phyloP scores from a whole-genome alignment of 305 asterid species.

The Fraxinus sp. region DNA sequence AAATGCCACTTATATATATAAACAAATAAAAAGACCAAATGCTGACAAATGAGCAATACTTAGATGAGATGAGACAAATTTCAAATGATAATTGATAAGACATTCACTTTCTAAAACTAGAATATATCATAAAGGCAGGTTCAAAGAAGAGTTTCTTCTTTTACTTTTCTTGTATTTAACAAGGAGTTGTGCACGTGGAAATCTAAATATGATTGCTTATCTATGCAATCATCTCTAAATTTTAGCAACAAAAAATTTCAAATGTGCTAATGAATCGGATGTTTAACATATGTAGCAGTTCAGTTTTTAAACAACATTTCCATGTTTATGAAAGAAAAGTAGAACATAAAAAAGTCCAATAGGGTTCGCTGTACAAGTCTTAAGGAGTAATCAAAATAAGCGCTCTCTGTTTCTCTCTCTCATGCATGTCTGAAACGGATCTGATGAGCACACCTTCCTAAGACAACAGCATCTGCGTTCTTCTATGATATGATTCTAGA shows the following conservation, averaged over 20 bases:
- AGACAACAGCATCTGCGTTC: slow-evolving; percentile 15
- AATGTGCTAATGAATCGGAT: not conserved
- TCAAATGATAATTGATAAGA: slow-evolving; percentile 24
- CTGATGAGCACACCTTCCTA: slow-evolving; percentile 18
- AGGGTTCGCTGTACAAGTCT: slow-evolving; percentile 3
- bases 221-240: slow-evolving; percentile 3
- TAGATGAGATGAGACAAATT: slow-evolving; percentile 1
- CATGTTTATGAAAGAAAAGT: not conserved
- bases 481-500: slow-evolving; percentile 9
- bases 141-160: slow-evolving; percentile 10
- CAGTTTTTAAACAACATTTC: slow-evolving; percentile 10
- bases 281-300: not conserved
- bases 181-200: slow-evolving; percentile 12
- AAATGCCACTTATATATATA: not conserved
- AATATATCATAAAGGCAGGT: slow-evolving; percentile 10
- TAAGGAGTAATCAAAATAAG: slow-evolving; percentile 9
- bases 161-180: slow-evolving; percentile 2
- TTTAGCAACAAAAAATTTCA: not conserved
- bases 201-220: slow-evolving; percentile 6
- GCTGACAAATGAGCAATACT: slow-evolving; percentile 2
- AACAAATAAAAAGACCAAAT: slow-evolving; percentile 17
- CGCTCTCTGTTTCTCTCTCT: not conserved
- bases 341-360: not conserved
- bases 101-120: slow-evolving; percentile 15
- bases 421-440: slow-evolving; percentile 14